These are phyloP conservation scores for Xylaria sp. DNA, from an alignment of 2,329 filamentous ascomycete species.

Conservation along the genomic window DNA sequence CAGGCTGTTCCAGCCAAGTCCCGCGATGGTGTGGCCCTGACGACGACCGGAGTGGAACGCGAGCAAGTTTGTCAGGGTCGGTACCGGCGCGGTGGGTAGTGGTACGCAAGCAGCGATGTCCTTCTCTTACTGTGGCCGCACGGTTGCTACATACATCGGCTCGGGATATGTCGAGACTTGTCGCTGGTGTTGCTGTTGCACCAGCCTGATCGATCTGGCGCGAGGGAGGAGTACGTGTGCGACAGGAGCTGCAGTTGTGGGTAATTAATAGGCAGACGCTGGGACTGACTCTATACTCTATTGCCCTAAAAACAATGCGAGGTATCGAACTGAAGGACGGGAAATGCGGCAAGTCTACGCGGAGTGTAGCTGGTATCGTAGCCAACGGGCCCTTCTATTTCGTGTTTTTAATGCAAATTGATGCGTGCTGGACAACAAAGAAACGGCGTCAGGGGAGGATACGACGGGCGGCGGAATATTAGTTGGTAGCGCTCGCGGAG, in stretches of 20 bases:
- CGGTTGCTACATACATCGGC: constrained; percentile 41
- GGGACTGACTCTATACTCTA: background rate
- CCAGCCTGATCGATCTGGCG: constrained; percentile 25
- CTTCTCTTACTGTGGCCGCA: constrained; percentile 41
- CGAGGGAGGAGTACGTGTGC: constrained; percentile 38
- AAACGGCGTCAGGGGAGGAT: constrained; percentile 17
- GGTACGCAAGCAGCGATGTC: constrained; percentile 38
- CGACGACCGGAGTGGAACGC: constrained; percentile 27
- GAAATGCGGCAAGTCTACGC: constrained; percentile 22
- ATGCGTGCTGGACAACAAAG: constrained; percentile 24
- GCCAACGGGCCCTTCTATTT: constrained; percentile 26
- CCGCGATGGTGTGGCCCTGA: constrained; percentile 39
- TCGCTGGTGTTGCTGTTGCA: background rate
- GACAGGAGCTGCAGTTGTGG: constrained; percentile 23
- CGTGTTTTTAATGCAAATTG: constrained; percentile 16
- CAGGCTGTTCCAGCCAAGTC: constrained; percentile 37
- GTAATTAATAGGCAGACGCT: background rate
- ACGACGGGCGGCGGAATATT: constrained; percentile 30
- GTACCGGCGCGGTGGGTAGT: constrained; percentile 31
- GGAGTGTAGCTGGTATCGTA: constrained; percentile 18
- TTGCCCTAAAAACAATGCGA: constrained; percentile 23
- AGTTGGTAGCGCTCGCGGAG: constrained; percentile 26
- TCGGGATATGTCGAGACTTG: constrained; percentile 27
- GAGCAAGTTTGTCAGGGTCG: constrained; percentile 16
- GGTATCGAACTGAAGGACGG: constrained; percentile 20